A percentile compares a stretch with the other conserved stretches of the same genome.
Evolutionary conservation across 2,329 filamentous ascomycete genomes (phyloP).

Genomic region (Microcyclospora pomicola): DNA sequence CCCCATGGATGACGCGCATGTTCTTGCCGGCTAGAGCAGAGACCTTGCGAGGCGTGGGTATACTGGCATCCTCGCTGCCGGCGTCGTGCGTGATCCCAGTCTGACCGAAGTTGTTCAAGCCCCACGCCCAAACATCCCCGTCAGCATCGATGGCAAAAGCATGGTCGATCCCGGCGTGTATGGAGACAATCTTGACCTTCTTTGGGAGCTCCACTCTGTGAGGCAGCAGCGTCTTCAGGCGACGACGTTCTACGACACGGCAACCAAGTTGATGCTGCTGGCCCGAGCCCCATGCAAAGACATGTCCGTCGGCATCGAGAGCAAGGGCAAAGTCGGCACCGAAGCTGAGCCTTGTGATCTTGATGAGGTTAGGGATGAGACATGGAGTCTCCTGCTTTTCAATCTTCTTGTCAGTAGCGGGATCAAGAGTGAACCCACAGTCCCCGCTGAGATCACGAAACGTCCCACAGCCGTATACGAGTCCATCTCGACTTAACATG

Average conservation of each 20-base stretch:
- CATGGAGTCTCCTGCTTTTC: conserved; percentile 34
- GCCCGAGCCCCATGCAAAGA: conserved; percentile 59
- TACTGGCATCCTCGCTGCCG: conserved; percentile 54
- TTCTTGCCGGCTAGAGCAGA: conserved; percentile 47
- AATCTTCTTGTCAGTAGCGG: conserved; percentile 39
- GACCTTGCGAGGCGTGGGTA: conserved; percentile 58
- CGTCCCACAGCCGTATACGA: conserved; percentile 72
- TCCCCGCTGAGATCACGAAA: conserved; percentile 55
- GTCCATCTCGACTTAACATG: conserved; percentile 58
- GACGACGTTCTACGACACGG: conserved; percentile 46
- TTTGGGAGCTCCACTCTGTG: conserved; percentile 42
- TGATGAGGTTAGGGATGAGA: conserved; percentile 49
- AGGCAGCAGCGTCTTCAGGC: conserved; percentile 41
- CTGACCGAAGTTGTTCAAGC: conserved; percentile 76
- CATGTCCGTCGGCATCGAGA: conserved; percentile 48
- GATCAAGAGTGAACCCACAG: conserved; percentile 40
- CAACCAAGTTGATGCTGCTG: conserved; percentile 59
- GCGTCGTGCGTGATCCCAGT: conserved; percentile 52
- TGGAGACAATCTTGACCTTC: conserved; percentile 38
- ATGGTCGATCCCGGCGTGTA: conserved; percentile 65
- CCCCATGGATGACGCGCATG: conserved; percentile 57
- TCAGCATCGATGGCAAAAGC: conserved; percentile 60
- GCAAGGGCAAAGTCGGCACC: conserved; percentile 61
- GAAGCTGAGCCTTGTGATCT: conserved; percentile 49
- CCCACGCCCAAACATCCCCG: conserved; percentile 65